A percentile compares a stretch with the other conserved stretches of the same genome.
phyloP scores from a whole-genome alignment of 2,329 filamentous ascomycete species.

The Fusarium citri region DNA sequence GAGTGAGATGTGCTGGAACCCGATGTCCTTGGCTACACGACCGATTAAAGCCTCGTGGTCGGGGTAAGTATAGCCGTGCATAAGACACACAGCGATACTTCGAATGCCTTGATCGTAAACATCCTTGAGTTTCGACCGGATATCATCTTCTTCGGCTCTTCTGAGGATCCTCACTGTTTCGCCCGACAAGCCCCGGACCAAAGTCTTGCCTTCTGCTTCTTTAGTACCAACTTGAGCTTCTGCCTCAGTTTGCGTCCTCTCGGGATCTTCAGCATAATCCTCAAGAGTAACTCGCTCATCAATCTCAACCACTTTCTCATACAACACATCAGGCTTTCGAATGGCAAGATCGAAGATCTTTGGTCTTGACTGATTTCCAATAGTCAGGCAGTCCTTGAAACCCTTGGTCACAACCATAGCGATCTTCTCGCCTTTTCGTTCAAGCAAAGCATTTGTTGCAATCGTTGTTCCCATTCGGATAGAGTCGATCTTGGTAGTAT shows the following conservation, averaged over 20 bases:
- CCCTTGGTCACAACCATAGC: conserved; percentile 88
- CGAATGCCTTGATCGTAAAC: conserved; percentile 75
- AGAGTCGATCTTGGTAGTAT: conserved; percentile 86
- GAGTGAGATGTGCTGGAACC: conserved; percentile 77
- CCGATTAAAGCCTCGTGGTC: conserved; percentile 85
- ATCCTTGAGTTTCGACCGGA: conserved; percentile 68
- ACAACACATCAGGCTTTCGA: conserved; percentile 85
- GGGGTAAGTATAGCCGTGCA: conserved; percentile 93
- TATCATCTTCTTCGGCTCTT: conserved; percentile 65
- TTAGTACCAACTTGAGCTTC: conserved; percentile 63
- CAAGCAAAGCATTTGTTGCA: conserved; percentile 89
- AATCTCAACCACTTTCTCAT: conserved; percentile 86
- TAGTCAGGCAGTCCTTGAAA: conserved; percentile 87
- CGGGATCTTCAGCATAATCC: conserved; percentile 90
- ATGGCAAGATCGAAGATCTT: conserved; percentile 94
- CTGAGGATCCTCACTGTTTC: conserved; percentile 76
- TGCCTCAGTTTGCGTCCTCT: conserved; percentile 66
- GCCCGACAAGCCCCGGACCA: conserved; percentile 75
- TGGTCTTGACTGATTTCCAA: conserved; percentile 90
- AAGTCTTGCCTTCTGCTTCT: conserved; percentile 63
- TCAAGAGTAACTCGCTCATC: conserved; percentile 92
- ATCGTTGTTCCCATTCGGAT: conserved; percentile 98
- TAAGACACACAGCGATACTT: conserved; percentile 89
- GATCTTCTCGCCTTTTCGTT: conserved; percentile 90
- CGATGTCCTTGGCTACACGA: conserved; percentile 80